These are phyloP conservation scores for Kurtzmaniella natalensis DNA, from an alignment of 1,139 yeast species.

Conservation along the genomic window DNA sequence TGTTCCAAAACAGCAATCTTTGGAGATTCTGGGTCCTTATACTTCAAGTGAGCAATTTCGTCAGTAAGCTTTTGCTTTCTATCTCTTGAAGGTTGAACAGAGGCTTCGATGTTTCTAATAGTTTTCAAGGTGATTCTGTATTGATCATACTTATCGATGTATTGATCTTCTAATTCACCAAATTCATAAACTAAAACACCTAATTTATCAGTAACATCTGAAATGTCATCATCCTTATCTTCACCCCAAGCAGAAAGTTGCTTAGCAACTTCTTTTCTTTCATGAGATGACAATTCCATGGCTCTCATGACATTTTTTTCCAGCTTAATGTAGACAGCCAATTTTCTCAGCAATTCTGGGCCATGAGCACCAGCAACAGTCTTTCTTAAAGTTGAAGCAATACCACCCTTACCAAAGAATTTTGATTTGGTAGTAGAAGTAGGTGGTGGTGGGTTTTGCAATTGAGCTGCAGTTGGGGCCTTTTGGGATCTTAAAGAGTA, in stretches of 20 bases:
- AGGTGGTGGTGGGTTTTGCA: constrained; percentile 94
- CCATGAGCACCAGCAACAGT: constrained; percentile 91
- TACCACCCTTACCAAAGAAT: constrained; percentile 88
- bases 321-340: constrained; percentile 86
- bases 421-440: constrained; percentile 79
- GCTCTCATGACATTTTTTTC: constrained; percentile 96
- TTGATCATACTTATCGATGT: constrained; percentile 96
- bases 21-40: constrained; percentile 97
- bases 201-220: constrained; percentile 94
- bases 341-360: constrained; percentile 89
- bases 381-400: constrained; percentile 77
- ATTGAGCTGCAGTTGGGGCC: constrained; percentile 96
- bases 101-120: constrained; percentile 92
- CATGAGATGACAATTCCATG: constrained; percentile 88
- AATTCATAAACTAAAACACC: constrained; percentile 95
- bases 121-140: constrained; percentile 94
- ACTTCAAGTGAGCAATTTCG: constrained; percentile 94
- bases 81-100: constrained; percentile 97
- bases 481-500: constrained; percentile 91
- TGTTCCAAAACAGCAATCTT: constrained; percentile 93
- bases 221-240: constrained; percentile 94
- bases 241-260: constrained; percentile 98
- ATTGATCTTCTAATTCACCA: constrained; percentile 97
- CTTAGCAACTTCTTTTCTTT: constrained; percentile 94
- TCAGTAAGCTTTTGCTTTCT: constrained; percentile 97